These are phyloP conservation scores for Pontederia crassipes DNA, from an alignment of 176 grass and related monocot genomes.

Conservation along the genomic window DNA sequence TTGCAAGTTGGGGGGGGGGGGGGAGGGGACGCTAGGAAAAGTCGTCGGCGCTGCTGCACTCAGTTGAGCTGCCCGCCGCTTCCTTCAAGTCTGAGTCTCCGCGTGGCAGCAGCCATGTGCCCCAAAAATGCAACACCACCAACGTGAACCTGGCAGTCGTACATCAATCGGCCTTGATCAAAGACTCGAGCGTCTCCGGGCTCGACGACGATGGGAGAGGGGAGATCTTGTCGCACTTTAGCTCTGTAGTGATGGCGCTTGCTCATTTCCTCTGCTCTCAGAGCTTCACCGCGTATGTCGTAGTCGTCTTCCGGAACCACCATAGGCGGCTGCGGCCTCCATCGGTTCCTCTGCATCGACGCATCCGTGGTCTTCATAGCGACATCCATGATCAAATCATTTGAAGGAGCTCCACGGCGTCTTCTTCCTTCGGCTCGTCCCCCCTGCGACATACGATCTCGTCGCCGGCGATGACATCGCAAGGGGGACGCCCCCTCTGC, in stretches of 20 bases:
- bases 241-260: slow-evolving; percentile 18
- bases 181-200: slow-evolving; percentile 40
- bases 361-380: slow-evolving; percentile 25
- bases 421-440: slow-evolving; percentile 24
- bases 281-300: background rate
- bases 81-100: slow-evolving; percentile 27
- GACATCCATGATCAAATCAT: background rate
- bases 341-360: slow-evolving; percentile 35
- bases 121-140: background rate
- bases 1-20: too few relatives aligned
- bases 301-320: too few relatives aligned
- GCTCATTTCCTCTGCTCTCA: background rate
- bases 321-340: background rate
- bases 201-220: slow-evolving; percentile 62
- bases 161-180: slow-evolving; percentile 32
- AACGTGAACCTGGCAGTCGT: background rate
- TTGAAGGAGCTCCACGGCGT: slow-evolving; percentile 44
- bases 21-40: too few relatives aligned
- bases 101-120: slow-evolving; percentile 4
- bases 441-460: too few relatives aligned
- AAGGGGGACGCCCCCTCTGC: too few relatives aligned
- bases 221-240: slow-evolving; percentile 52
- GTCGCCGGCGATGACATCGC: too few relatives aligned
- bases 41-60: background rate
- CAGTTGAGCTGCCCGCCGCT: slow-evolving; percentile 8